These are phyloP conservation scores for Knoxia roxburghii DNA, from an alignment of 257 asterid genomes.

Conservation along the genomic window DNA sequence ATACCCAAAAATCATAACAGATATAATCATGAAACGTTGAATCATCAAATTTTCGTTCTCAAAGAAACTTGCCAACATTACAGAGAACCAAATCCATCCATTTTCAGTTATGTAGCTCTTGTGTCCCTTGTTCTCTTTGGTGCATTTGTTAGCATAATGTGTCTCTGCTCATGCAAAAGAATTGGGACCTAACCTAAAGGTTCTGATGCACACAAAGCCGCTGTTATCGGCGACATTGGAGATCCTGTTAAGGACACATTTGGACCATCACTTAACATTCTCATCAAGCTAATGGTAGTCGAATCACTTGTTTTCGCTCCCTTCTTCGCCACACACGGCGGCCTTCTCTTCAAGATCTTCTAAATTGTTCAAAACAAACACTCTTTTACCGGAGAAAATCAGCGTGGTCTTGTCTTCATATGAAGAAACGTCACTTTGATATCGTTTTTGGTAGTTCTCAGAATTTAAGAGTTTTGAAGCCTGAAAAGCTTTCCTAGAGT, in stretches of 20 bases:
- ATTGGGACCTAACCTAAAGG: conserved; percentile 86
- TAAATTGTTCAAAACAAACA: not conserved
- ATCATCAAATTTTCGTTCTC: too few species aligned
- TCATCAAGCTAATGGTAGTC: conserved; percentile 80
- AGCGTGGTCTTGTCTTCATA: not conserved
- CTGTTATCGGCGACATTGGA: conserved; percentile 81
- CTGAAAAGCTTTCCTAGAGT: conserved; percentile 17
- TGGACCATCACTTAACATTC: conserved; percentile 79
- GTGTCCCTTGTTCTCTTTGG: conserved; percentile 83
- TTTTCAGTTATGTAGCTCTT: conserved; percentile 80
- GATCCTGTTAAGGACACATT: conserved; percentile 89
- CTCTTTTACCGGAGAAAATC: too few species aligned
- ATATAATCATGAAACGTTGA: too few species aligned
- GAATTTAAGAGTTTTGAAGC: conserved; percentile 14
- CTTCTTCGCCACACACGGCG: conserved; percentile 80
- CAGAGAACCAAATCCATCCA: too few species aligned
- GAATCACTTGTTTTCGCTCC: conserved; percentile 83
- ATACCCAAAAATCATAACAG: too few species aligned
- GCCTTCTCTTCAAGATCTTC: conserved; percentile 73
- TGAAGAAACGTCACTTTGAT: not conserved
- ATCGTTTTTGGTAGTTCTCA: conserved; percentile 20
- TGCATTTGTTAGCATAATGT: conserved; percentile 81
- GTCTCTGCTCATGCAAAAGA: conserved; percentile 61
- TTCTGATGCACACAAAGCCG: conserved; percentile 84
- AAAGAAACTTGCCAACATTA: too few species aligned